Evolutionary conservation across 202 grass and related monocot genomes (phyloP).

Genomic region (Dendrocalamus latiflorus): DNA sequence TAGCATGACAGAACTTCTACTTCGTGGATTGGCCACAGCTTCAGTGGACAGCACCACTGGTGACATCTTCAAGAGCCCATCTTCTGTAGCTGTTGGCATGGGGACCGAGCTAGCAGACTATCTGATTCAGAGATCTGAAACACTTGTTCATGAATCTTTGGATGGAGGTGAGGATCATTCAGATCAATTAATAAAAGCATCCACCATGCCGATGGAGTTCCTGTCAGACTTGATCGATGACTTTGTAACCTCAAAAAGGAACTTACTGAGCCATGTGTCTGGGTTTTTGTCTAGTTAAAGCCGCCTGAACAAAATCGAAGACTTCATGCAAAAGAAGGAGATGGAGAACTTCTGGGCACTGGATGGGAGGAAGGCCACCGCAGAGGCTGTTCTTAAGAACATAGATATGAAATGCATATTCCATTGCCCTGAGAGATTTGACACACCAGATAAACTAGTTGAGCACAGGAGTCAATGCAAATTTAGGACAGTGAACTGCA

Average conservation of each 20-base stretch:
- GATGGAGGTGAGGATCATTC: constrained; percentile 14
- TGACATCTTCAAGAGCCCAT: constrained; percentile 52
- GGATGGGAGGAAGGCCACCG: constrained; percentile 29
- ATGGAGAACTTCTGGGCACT: constrained; percentile 35
- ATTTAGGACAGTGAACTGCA: constrained; percentile 54
- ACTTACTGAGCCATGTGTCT: no score
- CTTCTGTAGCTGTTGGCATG: constrained; percentile 33
- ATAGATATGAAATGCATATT: constrained; percentile 51
- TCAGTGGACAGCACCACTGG: constrained; percentile 66
- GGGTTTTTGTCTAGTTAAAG: no score
- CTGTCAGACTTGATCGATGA: no score
- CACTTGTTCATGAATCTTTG: constrained; percentile 25
- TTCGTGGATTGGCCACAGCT: constrained; percentile 55
- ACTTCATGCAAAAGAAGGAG: no score
- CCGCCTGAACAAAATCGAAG: no score
- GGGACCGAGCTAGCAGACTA: constrained; percentile 40
- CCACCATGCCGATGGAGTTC: constrained; percentile 32
- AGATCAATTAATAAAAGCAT: constrained; percentile 29
- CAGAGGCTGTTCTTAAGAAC: constrained; percentile 44
- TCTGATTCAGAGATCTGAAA: constrained; percentile 41
- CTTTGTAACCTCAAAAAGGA: no score
- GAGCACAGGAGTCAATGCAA: constrained; percentile 48
- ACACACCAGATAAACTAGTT: constrained; percentile 25
- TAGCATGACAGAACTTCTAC: constrained; percentile 39
- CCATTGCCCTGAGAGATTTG: constrained; percentile 50